Percentiles rank a stretch among this genome's conserved stretches.
These are phyloP conservation scores for Alternaria gansuensis DNA, from an alignment of 2,329 filamentous ascomycete species.

Conservation along the genomic window DNA sequence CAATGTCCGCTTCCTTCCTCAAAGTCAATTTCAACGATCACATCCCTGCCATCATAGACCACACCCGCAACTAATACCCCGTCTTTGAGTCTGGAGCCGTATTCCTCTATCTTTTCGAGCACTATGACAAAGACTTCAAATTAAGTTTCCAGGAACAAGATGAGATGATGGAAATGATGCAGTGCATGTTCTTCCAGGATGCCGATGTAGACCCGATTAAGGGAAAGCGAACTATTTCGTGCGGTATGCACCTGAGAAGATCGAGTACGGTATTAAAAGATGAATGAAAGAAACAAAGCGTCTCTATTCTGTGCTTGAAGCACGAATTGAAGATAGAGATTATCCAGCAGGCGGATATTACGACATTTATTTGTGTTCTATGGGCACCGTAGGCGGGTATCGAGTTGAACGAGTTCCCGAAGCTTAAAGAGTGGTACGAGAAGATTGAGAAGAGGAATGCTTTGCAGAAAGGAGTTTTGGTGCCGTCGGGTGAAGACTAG, in stretches of 20 bases:
- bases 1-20: slow-evolving; percentile 83
- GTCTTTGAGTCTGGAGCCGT: slow-evolving; percentile 85
- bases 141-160: slow-evolving; percentile 77
- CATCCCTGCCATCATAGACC: slow-evolving; percentile 83
- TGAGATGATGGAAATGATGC: slow-evolving; percentile 79
- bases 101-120: slow-evolving; percentile 79
- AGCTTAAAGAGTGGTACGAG: slow-evolving; percentile 63
- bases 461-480: slow-evolving; percentile 66
- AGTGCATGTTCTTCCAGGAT: slow-evolving; percentile 76
- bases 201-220: slow-evolving; percentile 80
- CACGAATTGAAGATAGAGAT: slow-evolving; percentile 65
- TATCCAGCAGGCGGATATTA: slow-evolving; percentile 74
- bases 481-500: slow-evolving; percentile 37
- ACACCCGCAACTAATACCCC: slow-evolving; percentile 71
- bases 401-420: slow-evolving; percentile 71
- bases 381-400: slow-evolving; percentile 67
- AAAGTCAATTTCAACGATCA: slow-evolving; percentile 89
- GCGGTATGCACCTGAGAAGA: slow-evolving; percentile 80
- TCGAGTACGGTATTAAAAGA: slow-evolving; percentile 79
- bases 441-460: slow-evolving; percentile 31
- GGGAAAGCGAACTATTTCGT: slow-evolving; percentile 79
- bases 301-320: slow-evolving; percentile 78
- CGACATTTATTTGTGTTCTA: slow-evolving; percentile 77
- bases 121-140: slow-evolving; percentile 80
- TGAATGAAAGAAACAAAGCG: slow-evolving; percentile 84